These are phyloP conservation scores for Canavalia gladiata DNA, from an alignment of 306 rosid species.

Conservation along the genomic window DNA sequence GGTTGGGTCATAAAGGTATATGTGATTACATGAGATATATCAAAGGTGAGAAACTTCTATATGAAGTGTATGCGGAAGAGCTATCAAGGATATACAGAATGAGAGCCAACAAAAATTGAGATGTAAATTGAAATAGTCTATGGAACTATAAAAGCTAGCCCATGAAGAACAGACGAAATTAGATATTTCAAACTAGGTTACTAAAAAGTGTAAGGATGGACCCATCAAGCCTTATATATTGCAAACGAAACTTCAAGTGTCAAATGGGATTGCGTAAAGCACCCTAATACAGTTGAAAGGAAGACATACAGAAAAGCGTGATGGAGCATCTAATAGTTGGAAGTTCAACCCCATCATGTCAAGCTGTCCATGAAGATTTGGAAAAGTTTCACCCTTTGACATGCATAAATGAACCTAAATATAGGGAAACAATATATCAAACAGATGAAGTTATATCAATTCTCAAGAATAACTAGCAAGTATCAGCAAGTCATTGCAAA, in stretches of 20 bases:
- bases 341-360: slow-evolving; percentile 84
- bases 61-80: no score
- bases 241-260: slow-evolving; percentile 29
- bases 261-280: slow-evolving; percentile 32
- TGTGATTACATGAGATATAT: no score
- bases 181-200: not conserved
- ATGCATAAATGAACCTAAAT: slow-evolving; percentile 89
- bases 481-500: slow-evolving; percentile 21
- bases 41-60: no score
- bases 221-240: not conserved
- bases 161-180: not conserved
- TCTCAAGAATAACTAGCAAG: slow-evolving; percentile 42
- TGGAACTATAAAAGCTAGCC: not conserved
- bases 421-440: slow-evolving; percentile 38
- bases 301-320: slow-evolving; percentile 82
- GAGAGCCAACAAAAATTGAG: no score
- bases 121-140: no score
- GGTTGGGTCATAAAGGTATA: no score
- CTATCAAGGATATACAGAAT: no score
- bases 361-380: slow-evolving; percentile 92
- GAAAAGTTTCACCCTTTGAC: slow-evolving; percentile 90
- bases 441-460: slow-evolving; percentile 37
- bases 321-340: slow-evolving; percentile 81
- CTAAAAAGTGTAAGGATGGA: not conserved
- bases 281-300: slow-evolving; percentile 39